A percentile compares a stretch with the other conserved stretches of the same genome.
These are phyloP conservation scores for Sergeia podlipaevii DNA, from an alignment of 208 protist genomes.

Conservation along the genomic window DNA sequence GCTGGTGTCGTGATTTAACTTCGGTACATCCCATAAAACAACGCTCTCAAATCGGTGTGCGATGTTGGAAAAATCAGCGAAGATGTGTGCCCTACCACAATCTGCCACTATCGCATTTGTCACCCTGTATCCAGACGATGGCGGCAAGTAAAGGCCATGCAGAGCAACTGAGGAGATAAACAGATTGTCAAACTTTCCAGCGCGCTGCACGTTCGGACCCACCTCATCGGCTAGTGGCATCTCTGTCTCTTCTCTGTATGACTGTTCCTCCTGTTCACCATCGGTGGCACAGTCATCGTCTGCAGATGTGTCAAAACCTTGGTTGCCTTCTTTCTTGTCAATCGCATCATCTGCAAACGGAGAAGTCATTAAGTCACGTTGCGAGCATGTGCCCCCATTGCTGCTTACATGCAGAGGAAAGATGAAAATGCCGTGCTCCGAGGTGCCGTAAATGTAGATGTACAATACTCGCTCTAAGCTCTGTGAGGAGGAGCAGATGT, in stretches of 20 bases:
- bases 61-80: slow-evolving; percentile 23
- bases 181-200: slow-evolving; percentile 7
- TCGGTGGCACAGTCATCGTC: neutral
- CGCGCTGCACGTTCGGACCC: neutral
- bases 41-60: too few species aligned
- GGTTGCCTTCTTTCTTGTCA: neutral
- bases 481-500: slow-evolving; percentile 18
- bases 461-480: slow-evolving; percentile 9
- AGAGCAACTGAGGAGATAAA: slow-evolving; percentile 24
- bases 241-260: neutral
- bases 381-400: slow-evolving; percentile 7
- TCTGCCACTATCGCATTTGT: slow-evolving; percentile 13
- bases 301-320: neutral
- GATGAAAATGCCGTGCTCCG: slow-evolving; percentile 25
- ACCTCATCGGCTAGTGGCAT: neutral
- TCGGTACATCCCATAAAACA: too few species aligned
- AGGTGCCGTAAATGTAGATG: slow-evolving; percentile 22
- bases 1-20: too few species aligned
- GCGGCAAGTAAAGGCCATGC: slow-evolving; percentile 31
- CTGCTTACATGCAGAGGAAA: slow-evolving; percentile 29
- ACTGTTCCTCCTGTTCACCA: neutral
- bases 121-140: slow-evolving; percentile 26
- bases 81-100: slow-evolving; percentile 13
- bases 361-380: too few species aligned
- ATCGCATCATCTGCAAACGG: neutral